Conservation (phyloP, 805 yeast species). For the Saccharomycopsis guyanensis region DNA sequence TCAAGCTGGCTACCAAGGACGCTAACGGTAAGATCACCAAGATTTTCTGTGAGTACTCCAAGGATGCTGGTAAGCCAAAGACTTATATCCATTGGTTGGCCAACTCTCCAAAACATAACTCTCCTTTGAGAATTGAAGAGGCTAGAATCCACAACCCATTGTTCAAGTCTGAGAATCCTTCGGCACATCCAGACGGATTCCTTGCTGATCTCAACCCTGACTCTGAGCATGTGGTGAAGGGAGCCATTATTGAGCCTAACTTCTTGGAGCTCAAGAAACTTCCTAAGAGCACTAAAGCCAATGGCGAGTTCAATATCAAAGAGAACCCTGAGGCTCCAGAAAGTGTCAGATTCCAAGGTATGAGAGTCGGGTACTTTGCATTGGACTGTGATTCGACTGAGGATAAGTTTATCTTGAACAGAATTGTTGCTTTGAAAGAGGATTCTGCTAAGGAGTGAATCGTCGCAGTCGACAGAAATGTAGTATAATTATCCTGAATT, state of each 20-base stretch:
- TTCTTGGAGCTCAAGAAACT: constrained; percentile 64
- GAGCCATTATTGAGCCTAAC: constrained; percentile 73
- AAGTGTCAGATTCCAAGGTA: constrained; percentile 94
- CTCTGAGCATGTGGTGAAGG: constrained; percentile 58
- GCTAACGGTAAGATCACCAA: constrained; percentile 53
- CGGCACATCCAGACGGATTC: constrained; percentile 81
- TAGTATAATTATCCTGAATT: not conserved
- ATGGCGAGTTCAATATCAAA: constrained; percentile 58
- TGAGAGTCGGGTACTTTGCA: constrained; percentile 94
- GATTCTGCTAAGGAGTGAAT: constrained; percentile 44
- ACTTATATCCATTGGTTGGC: constrained; percentile 98
- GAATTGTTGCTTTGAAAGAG: constrained; percentile 90
- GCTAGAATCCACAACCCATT: constrained; percentile 82
- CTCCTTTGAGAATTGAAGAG: constrained; percentile 63
- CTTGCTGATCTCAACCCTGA: constrained; percentile 75
- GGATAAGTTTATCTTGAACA: constrained; percentile 65
- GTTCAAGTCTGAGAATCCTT: constrained; percentile 87
- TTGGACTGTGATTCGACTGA: constrained; percentile 68
- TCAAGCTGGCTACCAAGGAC: constrained; percentile 56
- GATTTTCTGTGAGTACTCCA: constrained; percentile 66
- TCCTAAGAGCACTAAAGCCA: constrained; percentile 64
- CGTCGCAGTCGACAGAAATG: not conserved
- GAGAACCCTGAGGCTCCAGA: constrained; percentile 62
- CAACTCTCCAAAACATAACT: constrained; percentile 46
- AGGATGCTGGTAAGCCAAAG: constrained; percentile 69